phyloP scores from a whole-genome alignment of 2,329 filamentous ascomycete species.

The Cytospora mali region DNA sequence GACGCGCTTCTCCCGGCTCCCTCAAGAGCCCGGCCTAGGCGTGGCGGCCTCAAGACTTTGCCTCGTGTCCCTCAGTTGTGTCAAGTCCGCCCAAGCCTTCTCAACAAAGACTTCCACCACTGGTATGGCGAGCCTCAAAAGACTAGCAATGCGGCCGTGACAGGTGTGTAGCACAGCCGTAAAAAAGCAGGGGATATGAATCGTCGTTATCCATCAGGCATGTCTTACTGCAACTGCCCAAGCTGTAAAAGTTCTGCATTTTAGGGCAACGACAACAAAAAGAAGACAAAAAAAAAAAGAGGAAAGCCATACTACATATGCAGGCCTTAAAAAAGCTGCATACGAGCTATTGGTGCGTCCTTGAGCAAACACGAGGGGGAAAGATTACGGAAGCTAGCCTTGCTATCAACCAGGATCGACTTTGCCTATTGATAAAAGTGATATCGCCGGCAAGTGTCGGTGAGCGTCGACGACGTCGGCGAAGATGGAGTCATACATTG shows the following conservation, averaged over 20 bases:
- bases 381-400: constrained; percentile 10
- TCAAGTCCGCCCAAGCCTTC: not conserved
- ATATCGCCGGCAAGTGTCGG: constrained; percentile 17
- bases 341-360: not conserved
- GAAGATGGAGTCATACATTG: constrained; percentile 6
- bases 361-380: constrained; percentile 17
- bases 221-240: not conserved
- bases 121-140: not conserved
- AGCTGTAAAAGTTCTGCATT: not conserved
- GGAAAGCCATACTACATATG: not conserved
- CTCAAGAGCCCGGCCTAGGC: not conserved
- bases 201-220: not conserved
- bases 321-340: constrained; percentile 4
- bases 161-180: not conserved
- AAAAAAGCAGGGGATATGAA: not conserved
- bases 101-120: not conserved
- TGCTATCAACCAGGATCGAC: not conserved
- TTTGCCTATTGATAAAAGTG: not conserved
- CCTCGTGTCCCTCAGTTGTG: not conserved
- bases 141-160: not conserved
- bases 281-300: no score
- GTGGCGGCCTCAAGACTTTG: not conserved
- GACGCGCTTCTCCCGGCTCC: not conserved
- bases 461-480: constrained; percentile 8
- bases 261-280: not conserved